These are phyloP conservation scores for Tulasnella sp. DNA, from an alignment of 768 basidiomycete genomes.

Conservation along the genomic window DNA sequence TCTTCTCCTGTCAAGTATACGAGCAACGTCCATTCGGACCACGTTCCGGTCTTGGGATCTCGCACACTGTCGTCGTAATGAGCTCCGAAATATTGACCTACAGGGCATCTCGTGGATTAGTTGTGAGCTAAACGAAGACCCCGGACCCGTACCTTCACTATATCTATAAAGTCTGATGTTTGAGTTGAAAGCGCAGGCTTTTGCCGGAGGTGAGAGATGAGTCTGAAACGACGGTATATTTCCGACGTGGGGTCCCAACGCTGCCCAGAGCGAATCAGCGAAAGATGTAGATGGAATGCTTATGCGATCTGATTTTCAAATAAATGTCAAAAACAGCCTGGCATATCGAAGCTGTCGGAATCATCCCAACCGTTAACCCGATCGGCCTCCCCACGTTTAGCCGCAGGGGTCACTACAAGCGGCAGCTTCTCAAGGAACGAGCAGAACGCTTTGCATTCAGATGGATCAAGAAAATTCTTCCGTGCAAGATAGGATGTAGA, in stretches of 20 bases:
- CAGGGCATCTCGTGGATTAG: conserved; percentile 39
- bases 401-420: conserved; percentile 68
- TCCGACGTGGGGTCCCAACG: conserved; percentile 63
- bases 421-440: conserved; percentile 63
- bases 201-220: conserved; percentile 43
- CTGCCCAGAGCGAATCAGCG: conserved; percentile 47
- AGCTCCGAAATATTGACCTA: conserved; percentile 68
- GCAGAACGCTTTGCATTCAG: conserved; percentile 64
- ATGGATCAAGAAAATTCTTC: conserved; percentile 58
- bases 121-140: neutral
- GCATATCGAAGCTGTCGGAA: conserved; percentile 8
- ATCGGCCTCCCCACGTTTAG: conserved; percentile 72
- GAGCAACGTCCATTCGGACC: conserved; percentile 77
- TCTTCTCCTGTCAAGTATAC: conserved; percentile 72
- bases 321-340: neutral
- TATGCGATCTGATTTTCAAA: conserved; percentile 57
- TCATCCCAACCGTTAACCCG: conserved; percentile 62
- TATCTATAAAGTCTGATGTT: conserved; percentile 79
- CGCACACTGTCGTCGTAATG: conserved; percentile 69
- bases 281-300: conserved; percentile 63
- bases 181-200: conserved; percentile 65
- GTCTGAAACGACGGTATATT: conserved; percentile 51
- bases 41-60: conserved; percentile 60
- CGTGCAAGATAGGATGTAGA: conserved; percentile 1
- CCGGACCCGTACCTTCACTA: neutral